Base-by-base conservation (phyloP, 2,329 filamentous ascomycete species). In the Verticillium dahliae region DNA sequence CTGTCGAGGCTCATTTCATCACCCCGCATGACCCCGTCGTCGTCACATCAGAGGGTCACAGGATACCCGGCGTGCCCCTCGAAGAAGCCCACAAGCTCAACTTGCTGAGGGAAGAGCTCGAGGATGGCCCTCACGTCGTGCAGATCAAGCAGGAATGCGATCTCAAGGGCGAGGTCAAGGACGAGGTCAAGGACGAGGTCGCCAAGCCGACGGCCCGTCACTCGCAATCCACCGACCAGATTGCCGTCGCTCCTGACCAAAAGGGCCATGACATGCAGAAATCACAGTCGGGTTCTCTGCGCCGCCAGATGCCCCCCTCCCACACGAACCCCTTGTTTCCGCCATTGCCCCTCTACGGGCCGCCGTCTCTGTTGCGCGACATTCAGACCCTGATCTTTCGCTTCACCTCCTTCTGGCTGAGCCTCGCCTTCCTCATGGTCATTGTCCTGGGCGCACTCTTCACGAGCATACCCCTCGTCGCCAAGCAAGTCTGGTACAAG, bases 271-370 rank as follows among this genome's bases (percentile, higher is more conserved):
- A 68, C 7, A 60, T 71, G 9, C 66, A 71, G 31, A 64, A 64
- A 27, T 61, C 67, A 39, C 63, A 70, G 34, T 39, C 27, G 37
- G 45, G 45, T n/a, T 50, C 80, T 15, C 67, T 85, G 18, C 73
- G 75, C 54, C 75, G 71, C 62, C 71, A 80, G 14, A 81, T 81
- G 75, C 87, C 89, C 0, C 85, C 87, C 1, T 87, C 87, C 7
- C 83, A 85, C 65, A 93, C 90, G 1, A 88, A 93, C 67, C 90
- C 91, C 3, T 77, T 96, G 5, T 97, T 97, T 66, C 92, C 92
- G 6, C 90, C 91, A 1, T 74, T 97, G 9, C 92, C 92, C 0
- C 78, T 91, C 1, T 97, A 96, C 68, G 90, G 90, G 0, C 89
- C 91, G 0, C 87, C 92, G 0, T 88, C 89, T 0, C 59, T 84